phyloP scores from a whole-genome alignment of 768 basidiomycete genomes.

The Asterophora parasitica region DNA sequence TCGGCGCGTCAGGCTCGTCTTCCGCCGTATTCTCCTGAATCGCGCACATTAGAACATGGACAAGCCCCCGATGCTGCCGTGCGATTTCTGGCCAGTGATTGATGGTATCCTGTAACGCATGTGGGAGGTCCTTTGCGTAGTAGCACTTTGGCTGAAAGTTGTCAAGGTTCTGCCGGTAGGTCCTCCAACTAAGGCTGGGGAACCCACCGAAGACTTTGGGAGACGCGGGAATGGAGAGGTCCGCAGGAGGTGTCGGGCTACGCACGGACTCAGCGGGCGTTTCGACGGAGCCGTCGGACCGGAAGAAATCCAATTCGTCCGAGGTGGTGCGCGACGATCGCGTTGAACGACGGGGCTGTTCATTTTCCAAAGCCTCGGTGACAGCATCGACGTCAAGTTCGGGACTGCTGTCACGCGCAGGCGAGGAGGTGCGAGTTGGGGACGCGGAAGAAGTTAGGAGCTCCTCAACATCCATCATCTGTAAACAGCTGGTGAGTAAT shows the following conservation, averaged over 20 bases:
- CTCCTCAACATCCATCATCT: constrained; percentile 16
- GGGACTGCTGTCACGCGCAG: neutral
- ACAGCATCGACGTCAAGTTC: neutral
- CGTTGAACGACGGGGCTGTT: constrained; percentile 10
- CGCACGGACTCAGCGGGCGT: constrained; percentile 6
- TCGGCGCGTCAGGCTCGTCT: constrained; percentile 67
- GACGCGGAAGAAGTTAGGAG: neutral
- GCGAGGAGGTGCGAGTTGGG: neutral
- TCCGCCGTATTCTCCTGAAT: constrained; percentile 61
- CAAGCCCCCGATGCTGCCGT: constrained; percentile 38
- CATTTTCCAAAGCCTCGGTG: neutral
- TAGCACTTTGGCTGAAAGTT: constrained; percentile 30
- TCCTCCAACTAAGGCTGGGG: constrained; percentile 33
- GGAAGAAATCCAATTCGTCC: constrained; percentile 7
- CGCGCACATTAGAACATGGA: constrained; percentile 55
- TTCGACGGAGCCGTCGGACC: constrained; percentile 1
- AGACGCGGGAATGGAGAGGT: constrained; percentile 3
- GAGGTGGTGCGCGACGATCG: constrained; percentile 13
- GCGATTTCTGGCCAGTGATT: constrained; percentile 43
- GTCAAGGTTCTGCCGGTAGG: constrained; percentile 28
- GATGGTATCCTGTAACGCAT: constrained; percentile 60
- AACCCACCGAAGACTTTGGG: constrained; percentile 26
- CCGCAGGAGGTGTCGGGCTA: constrained; percentile 10
- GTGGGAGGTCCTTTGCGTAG: constrained; percentile 51
- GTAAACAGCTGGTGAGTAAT: neutral